Conservation (phyloP, 306 rosid genomes). For the Ammopiptanthus mongolicus region DNA sequence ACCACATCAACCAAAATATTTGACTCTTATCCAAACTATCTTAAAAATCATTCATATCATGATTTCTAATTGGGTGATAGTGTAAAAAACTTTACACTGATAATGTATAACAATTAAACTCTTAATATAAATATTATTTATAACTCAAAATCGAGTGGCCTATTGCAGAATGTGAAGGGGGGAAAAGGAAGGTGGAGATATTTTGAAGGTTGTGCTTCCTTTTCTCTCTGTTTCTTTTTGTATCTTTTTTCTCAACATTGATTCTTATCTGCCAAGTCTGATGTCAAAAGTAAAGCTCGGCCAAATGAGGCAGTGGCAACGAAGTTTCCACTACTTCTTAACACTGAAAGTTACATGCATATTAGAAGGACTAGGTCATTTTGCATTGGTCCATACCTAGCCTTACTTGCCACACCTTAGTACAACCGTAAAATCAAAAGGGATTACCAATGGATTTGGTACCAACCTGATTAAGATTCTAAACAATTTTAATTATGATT, state of each 20-base stretch:
- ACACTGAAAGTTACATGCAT: constrained; percentile 14
- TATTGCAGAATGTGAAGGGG: not conserved
- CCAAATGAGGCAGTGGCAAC: constrained; percentile 45
- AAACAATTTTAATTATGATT: constrained; percentile 22
- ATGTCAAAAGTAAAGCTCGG: constrained; percentile 35
- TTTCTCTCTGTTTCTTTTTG: not conserved
- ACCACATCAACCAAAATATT: no score
- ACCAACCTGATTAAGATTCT: not conserved
- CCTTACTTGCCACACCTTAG: not conserved
- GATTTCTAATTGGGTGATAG: no score
- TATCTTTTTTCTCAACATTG: not conserved
- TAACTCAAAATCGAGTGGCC: no score
- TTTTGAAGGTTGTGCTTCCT: constrained; percentile 21
- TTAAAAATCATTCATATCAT: no score
- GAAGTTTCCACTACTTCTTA: constrained; percentile 29
- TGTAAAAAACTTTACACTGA: no score
- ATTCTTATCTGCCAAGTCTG: constrained; percentile 22
- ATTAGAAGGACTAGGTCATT: not conserved
- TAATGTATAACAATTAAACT: no score
- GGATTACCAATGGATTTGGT: constrained; percentile 20
- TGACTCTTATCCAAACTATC: no score
- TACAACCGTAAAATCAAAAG: constrained; percentile 14
- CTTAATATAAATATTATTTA: no score
- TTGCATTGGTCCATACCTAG: constrained; percentile 27
- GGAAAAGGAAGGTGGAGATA: constrained; percentile 14